These are phyloP conservation scores for Chamaenerion angustifolium DNA, from an alignment of 345 rosid genomes.

Conservation along the genomic window DNA sequence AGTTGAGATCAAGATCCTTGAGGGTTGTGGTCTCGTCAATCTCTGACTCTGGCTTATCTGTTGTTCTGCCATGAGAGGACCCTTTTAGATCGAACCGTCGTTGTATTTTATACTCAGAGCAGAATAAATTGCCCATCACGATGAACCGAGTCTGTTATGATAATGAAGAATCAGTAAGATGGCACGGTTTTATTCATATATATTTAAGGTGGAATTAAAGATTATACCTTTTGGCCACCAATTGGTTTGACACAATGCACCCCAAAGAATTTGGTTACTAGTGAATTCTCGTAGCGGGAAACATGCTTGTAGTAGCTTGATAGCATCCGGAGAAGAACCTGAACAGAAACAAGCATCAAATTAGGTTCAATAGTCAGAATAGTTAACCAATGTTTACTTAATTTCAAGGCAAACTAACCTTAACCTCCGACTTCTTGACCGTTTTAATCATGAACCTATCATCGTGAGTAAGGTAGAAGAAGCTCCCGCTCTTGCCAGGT, in stretches of 20 bases:
- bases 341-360: background rate
- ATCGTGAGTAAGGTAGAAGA: conserved; percentile 92
- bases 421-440: conserved; percentile 95
- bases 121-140: conserved; percentile 98
- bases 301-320: conserved; percentile 72
- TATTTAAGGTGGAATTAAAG: background rate
- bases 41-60: conserved; percentile 73
- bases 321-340: conserved; percentile 95
- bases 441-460: conserved; percentile 97
- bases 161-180: conserved; percentile 3
- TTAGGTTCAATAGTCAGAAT: background rate
- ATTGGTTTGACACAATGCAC: conserved; percentile 93
- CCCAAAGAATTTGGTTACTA: conserved; percentile 87
- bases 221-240: conserved; percentile 89
- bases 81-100: conserved; percentile 96
- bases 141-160: conserved; percentile 71
- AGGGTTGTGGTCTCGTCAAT: conserved; percentile 96
- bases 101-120: conserved; percentile 87
- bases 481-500: conserved; percentile 99
- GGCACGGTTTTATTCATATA: background rate
- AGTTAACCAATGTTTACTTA: background rate
- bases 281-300: conserved; percentile 54
- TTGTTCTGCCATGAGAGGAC: conserved; percentile 87
- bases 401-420: conserved; percentile 35
- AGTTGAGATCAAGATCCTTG: conserved; percentile 91